These are phyloP conservation scores for Ophiostoma ulmi DNA, from an alignment of 2,329 filamentous ascomycete species.

Conservation along the genomic window DNA sequence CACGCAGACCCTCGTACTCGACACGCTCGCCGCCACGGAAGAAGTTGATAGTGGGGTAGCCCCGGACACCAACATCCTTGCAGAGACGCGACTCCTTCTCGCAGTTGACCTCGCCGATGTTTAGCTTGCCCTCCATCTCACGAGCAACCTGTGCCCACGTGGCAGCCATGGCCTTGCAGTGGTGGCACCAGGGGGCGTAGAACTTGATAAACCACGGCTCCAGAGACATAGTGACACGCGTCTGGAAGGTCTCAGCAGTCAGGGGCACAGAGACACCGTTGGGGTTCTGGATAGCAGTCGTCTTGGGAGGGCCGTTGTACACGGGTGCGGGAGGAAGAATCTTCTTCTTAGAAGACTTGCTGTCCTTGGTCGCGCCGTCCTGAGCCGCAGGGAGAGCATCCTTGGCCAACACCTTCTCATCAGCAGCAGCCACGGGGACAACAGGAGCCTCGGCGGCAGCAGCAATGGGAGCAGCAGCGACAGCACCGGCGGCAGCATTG, in stretches of 20 bases:
- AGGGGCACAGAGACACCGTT: constrained; percentile 70
- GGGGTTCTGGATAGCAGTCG: constrained; percentile 60
- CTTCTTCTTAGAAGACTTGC: constrained; percentile 26
- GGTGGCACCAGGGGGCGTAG: constrained; percentile 94
- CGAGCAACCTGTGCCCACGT: constrained; percentile 86
- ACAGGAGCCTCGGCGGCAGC: not conserved
- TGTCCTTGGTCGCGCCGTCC: constrained; percentile 9
- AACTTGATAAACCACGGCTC: constrained; percentile 99
- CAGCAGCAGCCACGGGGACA: constrained; percentile 10
- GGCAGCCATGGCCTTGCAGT: constrained; percentile 88
- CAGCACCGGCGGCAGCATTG: not conserved
- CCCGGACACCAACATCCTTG: constrained; percentile 75
- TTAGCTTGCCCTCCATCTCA: constrained; percentile 83
- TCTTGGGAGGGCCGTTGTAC: constrained; percentile 44
- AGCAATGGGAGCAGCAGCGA: not conserved
- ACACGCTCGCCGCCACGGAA: constrained; percentile 88
- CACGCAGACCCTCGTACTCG: constrained; percentile 87
- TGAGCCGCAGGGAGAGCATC: constrained; percentile 26
- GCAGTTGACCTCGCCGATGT: constrained; percentile 94
- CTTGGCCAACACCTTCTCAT: constrained; percentile 25
- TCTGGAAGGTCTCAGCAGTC: constrained; percentile 80
- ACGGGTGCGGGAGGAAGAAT: constrained; percentile 25
- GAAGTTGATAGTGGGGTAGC: constrained; percentile 86
- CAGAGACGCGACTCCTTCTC: constrained; percentile 81
- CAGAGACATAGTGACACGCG: constrained; percentile 74